phyloP scores from a whole-genome alignment of 148 eudicot species.

The Talinum fruticosum region DNA sequence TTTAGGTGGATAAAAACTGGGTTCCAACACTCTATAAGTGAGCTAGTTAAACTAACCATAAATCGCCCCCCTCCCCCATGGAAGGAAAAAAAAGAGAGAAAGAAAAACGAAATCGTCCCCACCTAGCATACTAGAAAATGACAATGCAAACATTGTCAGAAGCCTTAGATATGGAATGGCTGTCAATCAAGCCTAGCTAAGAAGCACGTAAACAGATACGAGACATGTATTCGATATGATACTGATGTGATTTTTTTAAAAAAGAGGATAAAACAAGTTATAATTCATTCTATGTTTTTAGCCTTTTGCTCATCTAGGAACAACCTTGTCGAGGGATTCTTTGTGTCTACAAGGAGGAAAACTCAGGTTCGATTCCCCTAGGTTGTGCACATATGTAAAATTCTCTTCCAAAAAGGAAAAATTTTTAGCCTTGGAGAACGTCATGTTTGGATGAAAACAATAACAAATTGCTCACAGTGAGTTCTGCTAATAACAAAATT shows the following conservation, averaged over 20 bases:
- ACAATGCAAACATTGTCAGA: too few species aligned
- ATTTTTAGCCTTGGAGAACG: neutral
- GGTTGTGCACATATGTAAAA: neutral
- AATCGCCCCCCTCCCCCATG: too few species aligned
- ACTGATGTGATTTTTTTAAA: neutral
- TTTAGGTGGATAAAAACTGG: neutral
- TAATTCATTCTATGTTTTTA: too few species aligned
- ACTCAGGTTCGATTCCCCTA: too few species aligned
- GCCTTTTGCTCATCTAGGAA: neutral
- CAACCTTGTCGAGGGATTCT: neutral
- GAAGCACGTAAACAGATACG: neutral
- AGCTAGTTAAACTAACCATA: neutral
- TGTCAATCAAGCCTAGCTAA: neutral
- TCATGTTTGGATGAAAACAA: neutral
- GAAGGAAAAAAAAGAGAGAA: too few species aligned
- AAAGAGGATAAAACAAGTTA: neutral
- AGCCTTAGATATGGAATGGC: too few species aligned
- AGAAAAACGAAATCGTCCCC: too few species aligned
- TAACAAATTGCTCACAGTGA: neutral
- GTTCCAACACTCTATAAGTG: too few species aligned
- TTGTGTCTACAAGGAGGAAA: neutral
- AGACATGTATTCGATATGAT: neutral
- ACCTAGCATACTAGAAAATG: too few species aligned
- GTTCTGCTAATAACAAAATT: neutral
- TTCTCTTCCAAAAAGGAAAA: neutral